Base-by-base conservation (phyloP, 345 rosid genomes). In the Iberis pinnata region DNA sequence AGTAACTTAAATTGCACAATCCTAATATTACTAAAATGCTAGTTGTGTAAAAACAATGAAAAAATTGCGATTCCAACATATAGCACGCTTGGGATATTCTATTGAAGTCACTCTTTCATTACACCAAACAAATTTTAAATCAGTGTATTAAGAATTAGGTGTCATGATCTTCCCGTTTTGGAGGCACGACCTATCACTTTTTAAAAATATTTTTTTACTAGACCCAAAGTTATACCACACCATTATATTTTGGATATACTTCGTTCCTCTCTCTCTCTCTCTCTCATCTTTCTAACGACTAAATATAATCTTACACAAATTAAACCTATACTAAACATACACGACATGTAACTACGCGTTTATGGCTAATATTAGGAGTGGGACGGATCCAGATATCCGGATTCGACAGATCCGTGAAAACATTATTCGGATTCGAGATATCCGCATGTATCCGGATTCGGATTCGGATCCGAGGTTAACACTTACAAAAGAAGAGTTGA, bases 81-180 rank as follows among this genome's bases (percentile, higher is more conserved):
- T 26, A 45, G 47, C 60, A 63, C 44, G 48, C 40, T 63, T 63
- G 35, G 25, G 3, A 44, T 54, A 53, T 63, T 63, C 18, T 45
- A 38, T 45, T 46, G 18, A 25, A 11, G 37, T 45, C 27, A 44
- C 32, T 14, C 8, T 15, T 6, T 14, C 6, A 27, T 6, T 51
- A 5, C 33, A 54, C 42, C 33, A 53, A 62, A 26, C 53, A 25
- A 29, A 29, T 15, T 8, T 17, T 12, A 17, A 35, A 43, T n/a
- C 32, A 43, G 41, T 42, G 36, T 13, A 50, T 10, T 11, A 19
- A 24, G 22, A 19, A 41, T 7, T 51, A 62, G 60, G 53, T 62
- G 67, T 62, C 52, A 52, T 43, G 37, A 22, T 51, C 51, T 12
- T 61, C 58, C 43, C 12, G 29, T 43, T 61, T 43, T 52, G 59